A percentile compares a stretch with the other conserved stretches of the same genome.
These are phyloP conservation scores for Bombardia bombarda DNA, from an alignment of 495 filamentous ascomycete species.

Conservation along the genomic window DNA sequence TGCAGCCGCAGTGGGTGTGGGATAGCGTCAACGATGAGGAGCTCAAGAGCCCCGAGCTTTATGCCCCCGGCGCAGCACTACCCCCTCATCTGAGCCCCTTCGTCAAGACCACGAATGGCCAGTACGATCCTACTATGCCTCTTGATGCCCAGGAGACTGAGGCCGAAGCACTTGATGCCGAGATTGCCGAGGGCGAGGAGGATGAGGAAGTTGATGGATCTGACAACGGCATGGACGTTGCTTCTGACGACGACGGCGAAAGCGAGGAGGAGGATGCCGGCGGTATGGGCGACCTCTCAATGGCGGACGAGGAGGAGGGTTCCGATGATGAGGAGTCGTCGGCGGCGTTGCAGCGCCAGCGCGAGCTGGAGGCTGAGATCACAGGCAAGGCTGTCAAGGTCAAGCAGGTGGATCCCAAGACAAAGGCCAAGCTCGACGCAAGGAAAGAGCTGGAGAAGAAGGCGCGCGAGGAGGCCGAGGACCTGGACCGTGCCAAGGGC, in stretches of 20 bases:
- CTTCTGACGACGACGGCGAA: slow-evolving; percentile 36
- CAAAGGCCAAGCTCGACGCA: slow-evolving; percentile 51
- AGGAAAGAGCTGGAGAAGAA: slow-evolving; percentile 64
- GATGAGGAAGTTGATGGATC: slow-evolving; percentile 26
- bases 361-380: slow-evolving; percentile 87
- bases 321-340: slow-evolving; percentile 43
- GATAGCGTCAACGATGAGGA: slow-evolving; percentile 87
- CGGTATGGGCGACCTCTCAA: slow-evolving; percentile 31
- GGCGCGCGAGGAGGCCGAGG: slow-evolving; percentile 67
- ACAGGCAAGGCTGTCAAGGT: slow-evolving; percentile 40
- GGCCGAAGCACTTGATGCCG: slow-evolving; percentile 61
- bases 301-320: slow-evolving; percentile 30
- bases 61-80: slow-evolving; percentile 79
- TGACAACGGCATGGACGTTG: slow-evolving; percentile 35
- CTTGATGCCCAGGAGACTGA: slow-evolving; percentile 78
- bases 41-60: slow-evolving; percentile 78
- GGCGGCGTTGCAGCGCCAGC: slow-evolving; percentile 54
- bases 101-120: slow-evolving; percentile 75
- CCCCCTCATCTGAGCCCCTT: slow-evolving; percentile 95
- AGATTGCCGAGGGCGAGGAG: slow-evolving; percentile 43
- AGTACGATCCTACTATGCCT: slow-evolving; percentile 79
- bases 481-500: slow-evolving; percentile 78
- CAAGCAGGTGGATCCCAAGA: slow-evolving; percentile 38
- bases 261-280: slow-evolving; percentile 35
- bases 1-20: slow-evolving; percentile 99